Conservation (phyloP, 371 early-diverging fungal genomes). For the Saksenaea vasiformis region DNA sequence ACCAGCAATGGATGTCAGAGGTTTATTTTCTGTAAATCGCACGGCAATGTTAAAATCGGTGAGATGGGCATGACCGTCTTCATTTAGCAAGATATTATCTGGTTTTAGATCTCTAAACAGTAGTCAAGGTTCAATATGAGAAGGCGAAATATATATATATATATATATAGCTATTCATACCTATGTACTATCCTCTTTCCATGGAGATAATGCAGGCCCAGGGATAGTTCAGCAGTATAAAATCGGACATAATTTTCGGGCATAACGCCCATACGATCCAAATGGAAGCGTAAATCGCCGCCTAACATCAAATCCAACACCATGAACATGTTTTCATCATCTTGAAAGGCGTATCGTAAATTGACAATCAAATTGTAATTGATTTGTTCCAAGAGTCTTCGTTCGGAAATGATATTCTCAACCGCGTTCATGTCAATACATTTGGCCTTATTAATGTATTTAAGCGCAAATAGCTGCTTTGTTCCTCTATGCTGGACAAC, state of each 20-base stretch:
- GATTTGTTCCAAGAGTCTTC: slow-evolving; percentile 50
- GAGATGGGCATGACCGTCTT: slow-evolving; percentile 79
- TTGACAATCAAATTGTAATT: slow-evolving; percentile 63
- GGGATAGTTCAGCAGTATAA: slow-evolving; percentile 74
- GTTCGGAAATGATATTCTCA: slow-evolving; percentile 57
- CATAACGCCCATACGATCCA: slow-evolving; percentile 62
- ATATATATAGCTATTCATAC: slow-evolving; percentile 24
- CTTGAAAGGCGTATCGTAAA: slow-evolving; percentile 78
- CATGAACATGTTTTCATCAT: slow-evolving; percentile 80
- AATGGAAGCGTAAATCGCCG: slow-evolving; percentile 84
- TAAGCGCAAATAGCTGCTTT: slow-evolving; percentile 54
- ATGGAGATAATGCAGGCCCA: slow-evolving; percentile 74
- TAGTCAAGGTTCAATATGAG: not conserved
- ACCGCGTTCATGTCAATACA: slow-evolving; percentile 57
- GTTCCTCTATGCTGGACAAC: slow-evolving; percentile 83
- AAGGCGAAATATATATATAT: slow-evolving; percentile 4
- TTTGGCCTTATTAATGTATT: slow-evolving; percentile 59
- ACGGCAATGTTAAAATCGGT: slow-evolving; percentile 89
- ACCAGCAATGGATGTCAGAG: slow-evolving; percentile 66
- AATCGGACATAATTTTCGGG: slow-evolving; percentile 76
- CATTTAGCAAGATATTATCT: slow-evolving; percentile 92
- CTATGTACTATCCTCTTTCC: slow-evolving; percentile 57
- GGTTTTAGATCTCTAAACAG: slow-evolving; percentile 91
- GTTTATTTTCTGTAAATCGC: slow-evolving; percentile 53
- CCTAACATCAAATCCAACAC: slow-evolving; percentile 81